Percentiles rank a stretch among this genome's conserved stretches.
phyloP scores from a whole-genome alignment of 805 yeast genomes.

The Ogataea pilisensis region DNA sequence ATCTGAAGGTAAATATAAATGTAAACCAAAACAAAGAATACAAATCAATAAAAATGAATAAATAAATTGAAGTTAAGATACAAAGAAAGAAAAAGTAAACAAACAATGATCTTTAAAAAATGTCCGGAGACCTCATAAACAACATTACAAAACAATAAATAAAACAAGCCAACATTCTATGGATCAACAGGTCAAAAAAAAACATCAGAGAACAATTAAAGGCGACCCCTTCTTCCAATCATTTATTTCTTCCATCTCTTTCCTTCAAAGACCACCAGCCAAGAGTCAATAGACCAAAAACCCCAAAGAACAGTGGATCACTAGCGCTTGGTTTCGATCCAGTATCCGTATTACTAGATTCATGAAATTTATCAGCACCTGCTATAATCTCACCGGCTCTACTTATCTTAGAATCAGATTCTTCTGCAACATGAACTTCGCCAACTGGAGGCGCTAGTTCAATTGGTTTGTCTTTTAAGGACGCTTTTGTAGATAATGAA shows the following conservation, averaged over 20 bases:
- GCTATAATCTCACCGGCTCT: conserved; percentile 18
- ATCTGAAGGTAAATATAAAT: no score
- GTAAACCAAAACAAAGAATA: not conserved
- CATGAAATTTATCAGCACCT: conserved; percentile 1
- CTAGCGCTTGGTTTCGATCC: conserved; percentile 1
- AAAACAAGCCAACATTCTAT: no score
- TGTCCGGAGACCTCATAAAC: no score
- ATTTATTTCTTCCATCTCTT: conserved; percentile 18
- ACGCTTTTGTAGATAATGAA: conserved; percentile 26
- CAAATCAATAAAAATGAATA: not conserved
- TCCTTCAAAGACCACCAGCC: conserved; percentile 33
- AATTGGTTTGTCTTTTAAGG: conserved; percentile 13
- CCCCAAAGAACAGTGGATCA: conserved; percentile 24
- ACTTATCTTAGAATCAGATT: conserved; percentile 10
- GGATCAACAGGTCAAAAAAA: no score
- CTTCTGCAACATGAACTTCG: conserved; percentile 8
- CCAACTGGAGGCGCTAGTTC: conserved; percentile 3
- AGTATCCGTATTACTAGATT: conserved; percentile 1
- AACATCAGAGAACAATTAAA: no score
- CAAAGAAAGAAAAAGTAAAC: not conserved
- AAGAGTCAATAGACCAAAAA: conserved; percentile 23
- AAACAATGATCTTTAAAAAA: not conserved
- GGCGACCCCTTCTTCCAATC: no score
- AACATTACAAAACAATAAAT: no score
- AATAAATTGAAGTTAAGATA: not conserved